Conservation (phyloP, 2,329 filamentous ascomycete genomes). For the Aureobasidium namibiae region DNA sequence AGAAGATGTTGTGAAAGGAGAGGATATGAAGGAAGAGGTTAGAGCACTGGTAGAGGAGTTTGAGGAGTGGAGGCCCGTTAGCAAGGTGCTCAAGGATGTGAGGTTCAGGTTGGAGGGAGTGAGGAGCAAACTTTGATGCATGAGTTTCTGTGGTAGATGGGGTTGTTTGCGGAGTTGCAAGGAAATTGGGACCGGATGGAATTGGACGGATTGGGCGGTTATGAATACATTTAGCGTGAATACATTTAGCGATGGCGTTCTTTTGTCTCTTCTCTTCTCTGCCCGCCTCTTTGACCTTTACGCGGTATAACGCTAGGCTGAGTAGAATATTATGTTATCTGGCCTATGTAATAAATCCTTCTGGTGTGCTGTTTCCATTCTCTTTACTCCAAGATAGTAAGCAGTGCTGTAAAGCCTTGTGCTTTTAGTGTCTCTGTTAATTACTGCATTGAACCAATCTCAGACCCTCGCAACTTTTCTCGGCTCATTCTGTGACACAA, state of each 20-base stretch:
- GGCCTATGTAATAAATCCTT: no score
- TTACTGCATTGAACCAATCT: no score
- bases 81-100: slow-evolving; percentile 89
- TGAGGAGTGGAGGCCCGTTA: slow-evolving; percentile 84
- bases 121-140: slow-evolving; percentile 62
- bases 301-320: no score
- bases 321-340: no score
- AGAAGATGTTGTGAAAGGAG: slow-evolving; percentile 79
- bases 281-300: no score
- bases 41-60: slow-evolving; percentile 75
- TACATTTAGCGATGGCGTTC: slow-evolving; percentile 7
- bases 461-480: no score
- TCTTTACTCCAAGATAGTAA: no score
- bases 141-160: no score
- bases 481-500: no score
- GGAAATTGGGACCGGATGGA: not conserved
- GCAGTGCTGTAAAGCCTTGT: no score
- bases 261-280: not conserved
- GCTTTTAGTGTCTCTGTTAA: no score
- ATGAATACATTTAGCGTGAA: not conserved
- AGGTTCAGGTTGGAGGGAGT: slow-evolving; percentile 91
- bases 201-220: not conserved
- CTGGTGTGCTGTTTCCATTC: no score
- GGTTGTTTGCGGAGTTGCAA: not conserved
- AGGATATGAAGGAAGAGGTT: slow-evolving; percentile 63